These are phyloP conservation scores for Umbelopsis sp. DNA, from an alignment of 371 early-diverging fungal species.

Conservation along the genomic window DNA sequence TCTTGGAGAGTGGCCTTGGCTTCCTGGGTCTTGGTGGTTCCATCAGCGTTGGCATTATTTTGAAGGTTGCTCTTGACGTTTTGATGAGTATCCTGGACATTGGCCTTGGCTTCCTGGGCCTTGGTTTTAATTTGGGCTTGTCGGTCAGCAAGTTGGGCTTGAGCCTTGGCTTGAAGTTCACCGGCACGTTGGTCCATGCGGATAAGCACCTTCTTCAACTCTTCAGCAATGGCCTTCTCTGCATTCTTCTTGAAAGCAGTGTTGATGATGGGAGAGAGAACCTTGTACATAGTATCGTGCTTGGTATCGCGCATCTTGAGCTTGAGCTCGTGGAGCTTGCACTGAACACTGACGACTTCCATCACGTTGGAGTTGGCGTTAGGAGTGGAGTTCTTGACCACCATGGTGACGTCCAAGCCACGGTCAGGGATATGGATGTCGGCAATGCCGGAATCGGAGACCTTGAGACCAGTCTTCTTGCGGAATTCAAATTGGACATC, in stretches of 20 bases:
- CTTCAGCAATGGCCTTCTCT: conserved; percentile 29
- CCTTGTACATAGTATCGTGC: conserved; percentile 41
- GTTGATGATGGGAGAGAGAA: conserved; percentile 38
- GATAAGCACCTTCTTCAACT: conserved; percentile 4
- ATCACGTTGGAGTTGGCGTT: not conserved
- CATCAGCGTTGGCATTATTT: not conserved
- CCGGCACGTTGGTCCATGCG: conserved; percentile 16
- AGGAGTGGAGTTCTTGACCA: conserved; percentile 12
- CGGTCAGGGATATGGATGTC: conserved; percentile 26
- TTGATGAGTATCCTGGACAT: not conserved
- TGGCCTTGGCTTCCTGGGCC: not conserved
- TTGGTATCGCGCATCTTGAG: conserved; percentile 36
- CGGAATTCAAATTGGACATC: conserved; percentile 39
- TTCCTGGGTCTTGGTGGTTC: no score
- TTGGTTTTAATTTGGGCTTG: conserved; percentile 9
- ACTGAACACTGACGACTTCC: conserved; percentile 24
- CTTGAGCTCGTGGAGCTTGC: conserved; percentile 33
- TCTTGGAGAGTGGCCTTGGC: no score
- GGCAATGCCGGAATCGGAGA: conserved; percentile 26
- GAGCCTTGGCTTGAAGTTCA: not conserved
- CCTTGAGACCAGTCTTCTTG: conserved; percentile 31
- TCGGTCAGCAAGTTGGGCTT: not conserved
- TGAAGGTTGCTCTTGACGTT: conserved; percentile 2
- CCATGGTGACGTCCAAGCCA: conserved; percentile 30
- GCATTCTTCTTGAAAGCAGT: conserved; percentile 32